Evolutionary conservation across 2,329 filamentous ascomycete species (phyloP).

Genomic region (Sphaerulina populicola): DNA sequence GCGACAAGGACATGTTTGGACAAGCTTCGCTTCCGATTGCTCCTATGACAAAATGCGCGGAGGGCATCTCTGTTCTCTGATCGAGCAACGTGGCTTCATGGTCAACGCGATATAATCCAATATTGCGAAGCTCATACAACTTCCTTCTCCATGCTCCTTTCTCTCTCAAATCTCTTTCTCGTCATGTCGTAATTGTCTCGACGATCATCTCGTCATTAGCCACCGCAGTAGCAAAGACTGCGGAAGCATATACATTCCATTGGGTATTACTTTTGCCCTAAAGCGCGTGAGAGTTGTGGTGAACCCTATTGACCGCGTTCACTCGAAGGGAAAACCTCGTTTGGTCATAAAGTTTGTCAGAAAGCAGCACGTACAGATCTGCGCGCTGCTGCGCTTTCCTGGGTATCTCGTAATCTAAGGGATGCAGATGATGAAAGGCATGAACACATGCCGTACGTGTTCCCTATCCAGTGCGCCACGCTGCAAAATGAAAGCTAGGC

Average conservation of each 20-base stretch:
- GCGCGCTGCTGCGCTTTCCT: conserved; percentile 1
- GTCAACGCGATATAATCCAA: conserved; percentile 1
- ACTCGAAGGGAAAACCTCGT: too few species aligned
- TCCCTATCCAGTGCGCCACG: conserved; percentile 14
- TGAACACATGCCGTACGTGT: conserved; percentile 1
- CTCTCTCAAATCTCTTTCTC: not conserved
- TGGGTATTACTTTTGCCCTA: too few species aligned
- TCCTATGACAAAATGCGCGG: not conserved
- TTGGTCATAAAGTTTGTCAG: not conserved
- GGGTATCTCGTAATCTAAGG: conserved; percentile 18
- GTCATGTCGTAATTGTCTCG: too few species aligned
- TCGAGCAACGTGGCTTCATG: conserved; percentile 2
- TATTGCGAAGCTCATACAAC: not conserved
- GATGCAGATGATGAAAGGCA: conserved; percentile 11
- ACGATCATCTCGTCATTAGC: too few species aligned
- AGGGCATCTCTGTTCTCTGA: conserved; percentile 4
- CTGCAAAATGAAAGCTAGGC: conserved; percentile 6
- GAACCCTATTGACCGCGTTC: too few species aligned
- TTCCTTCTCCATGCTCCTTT: not conserved
- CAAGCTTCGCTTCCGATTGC: not conserved
- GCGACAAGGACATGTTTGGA: conserved; percentile 1
- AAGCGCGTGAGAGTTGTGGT: too few species aligned
- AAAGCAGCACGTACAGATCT: not conserved
- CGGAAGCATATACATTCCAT: too few species aligned
- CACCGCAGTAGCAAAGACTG: too few species aligned